Conservation (phyloP, 345 rosid genomes). For the Aegle marmelos region DNA sequence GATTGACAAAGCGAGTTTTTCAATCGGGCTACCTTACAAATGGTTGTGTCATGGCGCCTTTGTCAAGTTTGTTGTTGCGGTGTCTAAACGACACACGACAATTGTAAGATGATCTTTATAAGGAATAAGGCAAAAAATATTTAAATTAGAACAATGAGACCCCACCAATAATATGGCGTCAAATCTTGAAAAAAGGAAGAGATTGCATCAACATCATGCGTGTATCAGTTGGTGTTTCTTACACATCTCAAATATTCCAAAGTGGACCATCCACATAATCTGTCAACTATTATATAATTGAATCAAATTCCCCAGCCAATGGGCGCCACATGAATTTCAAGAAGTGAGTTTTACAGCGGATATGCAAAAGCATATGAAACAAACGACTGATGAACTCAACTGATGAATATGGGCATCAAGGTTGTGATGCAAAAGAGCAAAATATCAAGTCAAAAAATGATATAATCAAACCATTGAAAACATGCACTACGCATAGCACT, state of each 20-base stretch:
- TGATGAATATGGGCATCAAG: neutral
- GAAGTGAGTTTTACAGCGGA: neutral
- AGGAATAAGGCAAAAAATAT: too few species aligned
- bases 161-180: conserved; percentile 29
- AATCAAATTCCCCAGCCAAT: conserved; percentile 20
- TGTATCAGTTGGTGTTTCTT: conserved; percentile 28
- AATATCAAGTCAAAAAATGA: neutral
- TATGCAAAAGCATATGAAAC: conserved; percentile 4
- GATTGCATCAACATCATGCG: conserved; percentile 6
- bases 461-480: neutral
- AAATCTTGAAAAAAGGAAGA: conserved; percentile 17
- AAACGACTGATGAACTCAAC: conserved; percentile 5
- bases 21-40: too few species aligned
- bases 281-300: conserved; percentile 16
- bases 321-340: conserved; percentile 7
- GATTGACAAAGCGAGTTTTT: too few species aligned
- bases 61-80: too few species aligned
- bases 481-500: neutral
- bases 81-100: neutral
- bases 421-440: neutral
- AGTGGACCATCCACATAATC: conserved; percentile 25
- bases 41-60: too few species aligned
- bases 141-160: neutral
- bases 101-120: too few species aligned
- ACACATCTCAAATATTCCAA: conserved; percentile 31